Evolutionary conservation across 2,329 filamentous ascomycete species (phyloP), one percentile per base, ranked within the genome.

Genomic region (Nemania abortiva): DNA sequence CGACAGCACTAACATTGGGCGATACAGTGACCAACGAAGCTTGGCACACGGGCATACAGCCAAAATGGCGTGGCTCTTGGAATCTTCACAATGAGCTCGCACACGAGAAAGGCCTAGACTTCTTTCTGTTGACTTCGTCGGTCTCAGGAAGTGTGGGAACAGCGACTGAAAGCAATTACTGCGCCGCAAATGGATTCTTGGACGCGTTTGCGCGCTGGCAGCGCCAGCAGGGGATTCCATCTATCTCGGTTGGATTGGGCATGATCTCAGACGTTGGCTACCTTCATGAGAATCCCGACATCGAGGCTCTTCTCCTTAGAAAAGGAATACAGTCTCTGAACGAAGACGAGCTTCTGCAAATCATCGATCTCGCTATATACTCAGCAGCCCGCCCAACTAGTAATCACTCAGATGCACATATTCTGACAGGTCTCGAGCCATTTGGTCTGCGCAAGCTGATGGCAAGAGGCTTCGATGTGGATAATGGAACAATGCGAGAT

Each of bases 251-350:
- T 0, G 75, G 74, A 1, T 54, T 80, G 0, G 75, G 76, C 1
- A 76, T 82, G 74, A 77, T 84, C 24, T 76, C 76, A 0, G 81
- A 80, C 7, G 76, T 79, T 3, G 78, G 79, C 0, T 78, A 78
- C 49, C 64, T 81, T 0, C 77, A 77, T n/a, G 78, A 81, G 31
- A 78, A 79, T 37, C 75, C 74, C 0, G 70, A 70, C 1, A 71
- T 76, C 13, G 72, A 74, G 31, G 62, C 63, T 0, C 31, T 74
- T 0, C 57, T 77, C 0, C n/a, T 75, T 0, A 62, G 73, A 0
- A 72, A 60, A 20, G 76, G 75, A 0, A 68, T 75, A 22, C 64
- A 76, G 10, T 70, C 71, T 0, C 49, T 77, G 0, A 72, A 59
- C 45, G 74, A 77, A 49, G 69, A 70, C 0, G 74, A 76, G 22